phyloP scores from a whole-genome alignment of 495 filamentous ascomycete genomes.

The Choiromyces venosus region DNA sequence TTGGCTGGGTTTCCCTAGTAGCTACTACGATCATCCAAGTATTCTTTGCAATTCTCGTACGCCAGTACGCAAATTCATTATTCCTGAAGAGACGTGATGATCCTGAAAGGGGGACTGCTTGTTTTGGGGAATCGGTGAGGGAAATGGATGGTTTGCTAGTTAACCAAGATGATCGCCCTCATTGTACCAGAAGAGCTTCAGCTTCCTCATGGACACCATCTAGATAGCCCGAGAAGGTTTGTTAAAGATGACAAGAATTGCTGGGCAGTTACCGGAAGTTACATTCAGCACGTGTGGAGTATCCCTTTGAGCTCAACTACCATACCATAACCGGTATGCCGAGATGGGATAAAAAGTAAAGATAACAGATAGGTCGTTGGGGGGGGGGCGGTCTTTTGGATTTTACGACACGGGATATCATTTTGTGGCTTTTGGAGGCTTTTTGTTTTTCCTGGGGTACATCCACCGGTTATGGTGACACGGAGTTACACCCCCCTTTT shows the following conservation, averaged over 20 bases:
- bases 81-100: conserved; percentile 10
- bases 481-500: background rate
- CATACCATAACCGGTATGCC: background rate
- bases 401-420: conserved; percentile 2
- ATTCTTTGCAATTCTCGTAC: conserved; percentile 19
- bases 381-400: background rate
- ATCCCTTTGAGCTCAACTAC: background rate
- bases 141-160: conserved; percentile 4
- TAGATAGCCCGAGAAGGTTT: background rate
- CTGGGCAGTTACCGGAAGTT: background rate
- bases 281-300: background rate
- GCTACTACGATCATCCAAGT: conserved; percentile 18
- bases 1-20: conserved; percentile 19
- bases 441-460: background rate
- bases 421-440: background rate
- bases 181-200: background rate
- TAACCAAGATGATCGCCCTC: background rate
- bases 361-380: background rate
- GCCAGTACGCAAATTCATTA: conserved; percentile 24
- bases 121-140: background rate
- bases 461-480: background rate
- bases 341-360: background rate
- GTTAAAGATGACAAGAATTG: background rate
- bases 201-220: background rate
- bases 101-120: background rate